Evolutionary conservation across 805 yeast species (phyloP), one percentile per base, ranked within the genome.

Genomic region (Candida schatavii): DNA sequence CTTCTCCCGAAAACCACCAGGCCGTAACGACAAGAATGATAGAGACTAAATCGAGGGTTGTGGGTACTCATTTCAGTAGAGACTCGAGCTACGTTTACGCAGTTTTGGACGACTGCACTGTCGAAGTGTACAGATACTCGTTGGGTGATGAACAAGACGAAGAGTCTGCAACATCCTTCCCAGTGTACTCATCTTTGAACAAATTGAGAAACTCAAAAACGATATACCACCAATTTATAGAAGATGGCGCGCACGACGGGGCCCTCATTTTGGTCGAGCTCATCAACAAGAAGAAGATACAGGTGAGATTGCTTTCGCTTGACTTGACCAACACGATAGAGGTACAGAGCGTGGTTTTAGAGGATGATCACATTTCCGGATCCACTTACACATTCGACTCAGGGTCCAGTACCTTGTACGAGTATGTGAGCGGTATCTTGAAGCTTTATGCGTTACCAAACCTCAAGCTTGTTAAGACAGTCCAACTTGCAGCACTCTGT

Each of bases 11-110:
- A 38, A n/a, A 42, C 19, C 34, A 21, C 5, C 10, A 33, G 13
- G 43, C 38, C 19, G 38, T 41, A 15, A 44, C 27, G 20, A 41
- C 45, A 21, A 41, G 18, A 5, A 20, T 25, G 14, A 27, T 28
- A 13, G 18, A 37, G 26, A 37, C 40, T 13, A n/a, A 17, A n/a
- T 27, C 40, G 17, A 27, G 21, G n/a, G 27, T 37, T 9, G 33
- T 37, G 6, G 21, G 40, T 15, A 28, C 40, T 14, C 19, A 19
- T 10, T 28, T 37, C 22, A 37, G 33, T 15, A 17, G 17, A 62
- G 59, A 44, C 62, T 63, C 62, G 5, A 46, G 55, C 9, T 48
- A 45, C 15, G 55, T 65, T 14, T 67, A 54, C 47, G 51, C 64
- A 14, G 44, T 72, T 18, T 54, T 54, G 23, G 43, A 43, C 4